Percentiles rank a stretch among this genome's conserved stretches.
phyloP scores from a whole-genome alignment of 352 stramenopile species.

The Peronospora tabacina region DNA sequence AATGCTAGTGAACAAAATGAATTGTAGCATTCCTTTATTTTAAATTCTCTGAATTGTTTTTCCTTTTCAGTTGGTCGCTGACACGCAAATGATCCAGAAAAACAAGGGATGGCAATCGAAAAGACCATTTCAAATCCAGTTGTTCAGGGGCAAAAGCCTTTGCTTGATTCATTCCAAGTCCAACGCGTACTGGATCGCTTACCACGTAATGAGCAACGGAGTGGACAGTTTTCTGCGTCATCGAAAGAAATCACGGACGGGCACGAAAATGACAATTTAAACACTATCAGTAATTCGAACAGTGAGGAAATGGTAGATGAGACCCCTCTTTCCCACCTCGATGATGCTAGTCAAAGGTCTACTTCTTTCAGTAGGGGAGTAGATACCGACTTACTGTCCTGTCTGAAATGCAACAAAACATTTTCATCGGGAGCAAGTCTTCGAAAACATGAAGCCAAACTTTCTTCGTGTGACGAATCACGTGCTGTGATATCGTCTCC shows the following conservation, averaged over 20 bases:
- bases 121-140: constrained; percentile 6
- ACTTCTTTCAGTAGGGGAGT: constrained; percentile 1
- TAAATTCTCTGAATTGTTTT: too few species aligned
- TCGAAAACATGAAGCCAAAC: constrained; percentile 11
- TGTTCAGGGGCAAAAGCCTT: constrained; percentile 1
- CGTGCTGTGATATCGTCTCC: neutral
- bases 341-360: constrained; percentile 2
- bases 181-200: constrained; percentile 8
- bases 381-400: neutral
- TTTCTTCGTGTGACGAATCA: constrained; percentile 10
- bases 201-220: constrained; percentile 9
- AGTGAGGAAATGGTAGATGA: constrained; percentile 12
- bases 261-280: constrained; percentile 7
- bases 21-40: neutral
- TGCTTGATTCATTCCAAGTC: constrained; percentile 11
- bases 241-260: neutral
- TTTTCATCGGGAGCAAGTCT: constrained; percentile 14
- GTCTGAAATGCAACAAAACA: constrained; percentile 13
- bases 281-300: constrained; percentile 2
- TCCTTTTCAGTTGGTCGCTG: too few species aligned
- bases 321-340: constrained; percentile 12
- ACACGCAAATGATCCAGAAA: too few species aligned
- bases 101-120: constrained; percentile 15
- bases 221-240: constrained; percentile 4
- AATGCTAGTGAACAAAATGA: constrained; percentile 1